A percentile compares a stretch with the other conserved stretches of the same genome.
These are phyloP conservation scores for Fragaria nilgerrensis DNA, from an alignment of 306 rosid genomes.

Conservation along the genomic window DNA sequence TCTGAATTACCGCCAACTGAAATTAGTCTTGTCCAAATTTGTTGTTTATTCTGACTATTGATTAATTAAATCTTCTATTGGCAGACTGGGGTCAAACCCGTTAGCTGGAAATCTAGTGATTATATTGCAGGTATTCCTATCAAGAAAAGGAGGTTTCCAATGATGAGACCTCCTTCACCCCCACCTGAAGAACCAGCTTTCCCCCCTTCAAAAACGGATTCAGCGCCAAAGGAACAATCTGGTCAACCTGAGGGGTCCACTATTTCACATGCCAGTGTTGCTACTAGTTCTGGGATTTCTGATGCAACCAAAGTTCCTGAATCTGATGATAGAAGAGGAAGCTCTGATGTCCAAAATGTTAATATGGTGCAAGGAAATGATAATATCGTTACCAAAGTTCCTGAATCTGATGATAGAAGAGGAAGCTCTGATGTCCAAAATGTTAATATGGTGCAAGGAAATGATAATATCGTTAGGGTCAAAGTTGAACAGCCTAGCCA, in stretches of 20 bases:
- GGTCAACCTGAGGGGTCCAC: slow-evolving; percentile 49
- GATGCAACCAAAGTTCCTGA: slow-evolving; percentile 34
- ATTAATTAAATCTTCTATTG: slow-evolving; percentile 67
- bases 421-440: slow-evolving; percentile 34
- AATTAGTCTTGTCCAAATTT: slow-evolving; percentile 42
- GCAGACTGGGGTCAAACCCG: slow-evolving; percentile 81
- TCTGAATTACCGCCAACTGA: slow-evolving; percentile 54
- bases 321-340: slow-evolving; percentile 43
- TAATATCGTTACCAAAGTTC: slow-evolving; percentile 26
- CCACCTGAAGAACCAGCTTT: slow-evolving; percentile 49
- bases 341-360: slow-evolving; percentile 33
- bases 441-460: slow-evolving; percentile 33
- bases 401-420: slow-evolving; percentile 41
- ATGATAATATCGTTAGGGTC: slow-evolving; percentile 25
- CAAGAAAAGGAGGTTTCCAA: slow-evolving; percentile 85
- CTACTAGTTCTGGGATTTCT: slow-evolving; percentile 45
- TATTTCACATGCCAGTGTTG: slow-evolving; percentile 43
- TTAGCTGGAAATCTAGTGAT: slow-evolving; percentile 60
- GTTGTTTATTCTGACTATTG: slow-evolving; percentile 49
- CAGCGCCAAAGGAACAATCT: slow-evolving; percentile 36
- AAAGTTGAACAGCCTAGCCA: slow-evolving; percentile 45
- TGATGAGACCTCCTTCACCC: slow-evolving; percentile 55
- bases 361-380: slow-evolving; percentile 30
- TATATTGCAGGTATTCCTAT: slow-evolving; percentile 89
- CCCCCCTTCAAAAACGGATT: slow-evolving; percentile 37